These are phyloP conservation scores for Mycena maculata DNA, from an alignment of 768 basidiomycete species.

Conservation along the genomic window DNA sequence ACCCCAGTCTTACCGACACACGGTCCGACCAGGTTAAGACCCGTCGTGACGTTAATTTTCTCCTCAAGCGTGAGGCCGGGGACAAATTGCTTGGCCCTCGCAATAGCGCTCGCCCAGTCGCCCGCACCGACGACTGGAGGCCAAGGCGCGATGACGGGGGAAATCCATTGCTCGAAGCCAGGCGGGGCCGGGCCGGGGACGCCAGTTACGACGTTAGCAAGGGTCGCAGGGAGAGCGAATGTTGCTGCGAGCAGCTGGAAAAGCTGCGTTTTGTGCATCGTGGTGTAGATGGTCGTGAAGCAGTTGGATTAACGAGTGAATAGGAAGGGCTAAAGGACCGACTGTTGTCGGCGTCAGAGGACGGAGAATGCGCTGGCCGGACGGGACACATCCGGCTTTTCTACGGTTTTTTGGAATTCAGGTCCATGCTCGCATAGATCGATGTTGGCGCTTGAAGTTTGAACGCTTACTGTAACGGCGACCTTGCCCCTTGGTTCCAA, in stretches of 20 bases:
- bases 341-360: background rate
- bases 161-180: constrained; percentile 21
- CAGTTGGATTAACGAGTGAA: background rate
- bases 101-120: constrained; percentile 9
- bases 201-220: constrained; percentile 13
- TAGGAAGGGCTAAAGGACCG: background rate
- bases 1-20: too few species aligned
- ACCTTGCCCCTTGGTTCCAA: too few species aligned
- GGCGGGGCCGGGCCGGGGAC: constrained; percentile 10
- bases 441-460: too few species aligned
- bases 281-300: too few species aligned
- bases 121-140: background rate
- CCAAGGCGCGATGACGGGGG: constrained; percentile 11
- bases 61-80: too few species aligned
- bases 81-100: constrained; percentile 6
- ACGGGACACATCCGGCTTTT: background rate
- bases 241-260: constrained; percentile 8
- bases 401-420: background rate
- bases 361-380: background rate
- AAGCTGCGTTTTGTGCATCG: background rate
- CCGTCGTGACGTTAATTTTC: too few species aligned
- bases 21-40: too few species aligned
- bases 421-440: too few species aligned
- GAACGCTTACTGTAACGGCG: too few species aligned
- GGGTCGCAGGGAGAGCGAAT: background rate